These are phyloP conservation scores for Santalum album DNA, from an alignment of 164 flowering plant genomes.

Conservation along the genomic window DNA sequence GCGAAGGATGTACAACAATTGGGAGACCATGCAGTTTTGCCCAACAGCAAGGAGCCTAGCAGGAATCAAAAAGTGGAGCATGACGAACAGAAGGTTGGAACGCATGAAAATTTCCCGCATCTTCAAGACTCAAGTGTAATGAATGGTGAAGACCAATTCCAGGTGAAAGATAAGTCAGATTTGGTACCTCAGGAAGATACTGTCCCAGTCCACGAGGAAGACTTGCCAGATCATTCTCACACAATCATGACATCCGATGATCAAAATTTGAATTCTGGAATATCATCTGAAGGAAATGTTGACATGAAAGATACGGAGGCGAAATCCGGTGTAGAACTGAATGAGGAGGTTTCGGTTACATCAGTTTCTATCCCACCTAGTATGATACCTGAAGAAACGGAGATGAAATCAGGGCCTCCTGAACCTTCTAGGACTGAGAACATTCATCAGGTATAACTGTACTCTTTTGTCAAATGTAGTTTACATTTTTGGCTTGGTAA, in stretches of 20 bases:
- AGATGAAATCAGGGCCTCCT: conserved; percentile 9
- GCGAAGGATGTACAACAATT: conserved; percentile 9
- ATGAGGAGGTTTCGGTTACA: conserved; percentile 18
- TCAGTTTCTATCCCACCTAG: conserved; percentile 12
- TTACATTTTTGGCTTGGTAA: no score
- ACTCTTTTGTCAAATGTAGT: conserved; percentile 12
- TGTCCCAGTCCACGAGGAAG: conserved; percentile 17
- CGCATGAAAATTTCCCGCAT: conserved; percentile 12
- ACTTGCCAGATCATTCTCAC: conserved; percentile 14
- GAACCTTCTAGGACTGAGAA: conserved; percentile 17
- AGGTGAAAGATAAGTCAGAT: conserved; percentile 13
- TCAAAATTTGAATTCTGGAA: conserved; percentile 16
- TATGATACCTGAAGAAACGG: conserved; percentile 16
- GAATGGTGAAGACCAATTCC: conserved; percentile 11
- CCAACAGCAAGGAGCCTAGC: conserved; percentile 17
- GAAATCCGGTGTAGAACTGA: conserved; percentile 11
- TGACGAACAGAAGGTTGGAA: conserved; percentile 17
- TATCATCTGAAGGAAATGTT: conserved; percentile 23
- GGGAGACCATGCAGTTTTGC: conserved; percentile 11
- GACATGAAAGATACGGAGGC: conserved; percentile 16
- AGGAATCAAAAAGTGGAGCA: conserved; percentile 14
- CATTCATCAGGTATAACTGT: conserved; percentile 25
- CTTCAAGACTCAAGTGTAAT: conserved; percentile 15
- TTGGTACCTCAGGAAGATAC: conserved; percentile 12
- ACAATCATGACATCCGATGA: conserved; percentile 16